Percentiles rank a stretch among this genome's conserved stretches.
These are phyloP conservation scores for Eucalyptus cloeziana DNA, from an alignment of 345 rosid genomes.

Conservation along the genomic window DNA sequence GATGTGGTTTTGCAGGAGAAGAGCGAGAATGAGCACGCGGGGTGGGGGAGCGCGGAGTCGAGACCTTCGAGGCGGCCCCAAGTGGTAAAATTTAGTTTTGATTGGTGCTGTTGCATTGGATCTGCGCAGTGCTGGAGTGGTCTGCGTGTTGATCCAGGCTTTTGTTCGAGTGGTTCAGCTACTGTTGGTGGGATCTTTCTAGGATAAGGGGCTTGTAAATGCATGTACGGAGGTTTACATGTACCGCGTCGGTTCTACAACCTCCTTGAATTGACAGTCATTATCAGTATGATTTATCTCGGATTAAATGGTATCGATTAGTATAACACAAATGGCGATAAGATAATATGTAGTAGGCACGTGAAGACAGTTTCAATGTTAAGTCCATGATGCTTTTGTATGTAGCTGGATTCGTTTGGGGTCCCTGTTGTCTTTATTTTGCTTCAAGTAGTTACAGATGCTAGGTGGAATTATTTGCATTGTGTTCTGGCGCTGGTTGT, in stretches of 20 bases:
- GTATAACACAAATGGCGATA: neutral
- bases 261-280: neutral
- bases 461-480: neutral
- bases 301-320: too few species aligned
- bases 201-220: neutral
- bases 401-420: neutral
- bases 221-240: neutral
- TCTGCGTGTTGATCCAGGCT: neutral
- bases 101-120: neutral
- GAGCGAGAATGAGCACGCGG: conserved; percentile 1
- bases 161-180: neutral
- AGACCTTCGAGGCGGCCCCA: conserved; percentile 22
- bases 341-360: neutral
- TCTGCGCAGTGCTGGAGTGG: neutral
- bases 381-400: neutral
- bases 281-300: too few species aligned
- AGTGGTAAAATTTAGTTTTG: conserved; percentile 4
- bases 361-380: neutral
- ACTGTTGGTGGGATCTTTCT: neutral
- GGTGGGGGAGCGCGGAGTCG: conserved; percentile 9
- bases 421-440: neutral
- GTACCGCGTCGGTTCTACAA: neutral
- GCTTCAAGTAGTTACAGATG: neutral
- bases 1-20: conserved; percentile 2
- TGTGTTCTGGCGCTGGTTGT: neutral